Percentiles rank a stretch among this genome's conserved stretches.
Conservation (phyloP, 1,139 yeast genomes). For the Blastobotrys proliferans region DNA sequence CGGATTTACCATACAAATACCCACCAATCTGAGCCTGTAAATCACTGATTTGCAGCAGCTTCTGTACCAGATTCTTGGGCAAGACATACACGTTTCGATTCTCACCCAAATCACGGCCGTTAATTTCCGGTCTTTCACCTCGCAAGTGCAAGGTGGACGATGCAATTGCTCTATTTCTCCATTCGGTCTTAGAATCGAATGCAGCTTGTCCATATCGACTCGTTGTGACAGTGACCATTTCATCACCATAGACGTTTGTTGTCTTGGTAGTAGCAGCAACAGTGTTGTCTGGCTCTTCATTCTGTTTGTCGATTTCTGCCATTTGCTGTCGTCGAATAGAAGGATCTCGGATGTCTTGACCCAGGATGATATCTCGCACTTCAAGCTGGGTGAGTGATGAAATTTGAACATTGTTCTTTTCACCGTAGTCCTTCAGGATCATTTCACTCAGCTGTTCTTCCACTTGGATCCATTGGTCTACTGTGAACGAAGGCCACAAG, state of each 20-base stretch:
- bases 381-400: slow-evolving; percentile 89
- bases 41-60: slow-evolving; percentile 78
- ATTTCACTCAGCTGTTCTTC: slow-evolving; percentile 86
- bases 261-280: slow-evolving; percentile 84
- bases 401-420: slow-evolving; percentile 79
- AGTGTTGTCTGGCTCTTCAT: slow-evolving; percentile 42
- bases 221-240: slow-evolving; percentile 89
- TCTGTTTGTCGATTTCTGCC: slow-evolving; percentile 67
- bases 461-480: slow-evolving; percentile 88
- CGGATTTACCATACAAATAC: slow-evolving; percentile 62
- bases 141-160: slow-evolving; percentile 70
- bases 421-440: slow-evolving; percentile 79
- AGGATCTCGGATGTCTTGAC: slow-evolving; percentile 91
- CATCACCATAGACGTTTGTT: slow-evolving; percentile 92
- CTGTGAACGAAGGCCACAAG: slow-evolving; percentile 86
- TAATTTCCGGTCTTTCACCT: slow-evolving; percentile 66
- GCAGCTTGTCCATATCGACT: slow-evolving; percentile 81
- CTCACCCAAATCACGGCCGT: slow-evolving; percentile 35
- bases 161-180: slow-evolving; percentile 87
- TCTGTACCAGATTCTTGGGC: slow-evolving; percentile 76
- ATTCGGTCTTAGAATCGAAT: slow-evolving; percentile 81
- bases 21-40: slow-evolving; percentile 81
- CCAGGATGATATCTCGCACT: slow-evolving; percentile 87
- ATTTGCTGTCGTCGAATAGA: slow-evolving; percentile 77
- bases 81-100: slow-evolving; percentile 55